A percentile compares a stretch with the other conserved stretches of the same genome.
These are phyloP conservation scores for Nymphaea thermarum DNA, from an alignment of 164 flowering plant species.

Conservation along the genomic window DNA sequence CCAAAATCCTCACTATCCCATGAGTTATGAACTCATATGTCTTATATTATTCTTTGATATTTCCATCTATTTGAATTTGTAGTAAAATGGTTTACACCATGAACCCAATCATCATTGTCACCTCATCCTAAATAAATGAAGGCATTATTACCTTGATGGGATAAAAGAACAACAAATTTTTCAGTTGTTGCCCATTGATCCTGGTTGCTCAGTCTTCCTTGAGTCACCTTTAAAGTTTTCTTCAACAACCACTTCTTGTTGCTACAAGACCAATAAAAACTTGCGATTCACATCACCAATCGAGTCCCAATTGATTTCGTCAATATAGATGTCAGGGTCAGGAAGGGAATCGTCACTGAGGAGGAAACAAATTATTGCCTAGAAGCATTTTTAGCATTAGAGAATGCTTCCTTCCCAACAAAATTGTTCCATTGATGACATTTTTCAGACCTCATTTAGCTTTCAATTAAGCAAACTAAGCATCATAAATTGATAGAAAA, in stretches of 20 bases:
- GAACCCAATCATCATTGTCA: conserved; percentile 10
- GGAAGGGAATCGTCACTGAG: conserved; percentile 31
- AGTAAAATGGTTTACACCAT: no score
- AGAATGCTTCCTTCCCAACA: conserved; percentile 59
- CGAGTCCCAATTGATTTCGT: conserved; percentile 44
- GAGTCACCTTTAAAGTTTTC: neutral
- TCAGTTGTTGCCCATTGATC: conserved; percentile 1
- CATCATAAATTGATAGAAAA: no score
- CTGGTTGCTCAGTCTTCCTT: neutral
- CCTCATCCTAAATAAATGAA: conserved; percentile 18
- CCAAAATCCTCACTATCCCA: no score
- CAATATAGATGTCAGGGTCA: conserved; percentile 49
- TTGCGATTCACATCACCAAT: conserved; percentile 24
- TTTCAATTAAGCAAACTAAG: no score
- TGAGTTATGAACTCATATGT: no score
- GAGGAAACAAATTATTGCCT: conserved; percentile 38
- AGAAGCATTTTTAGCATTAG: conserved; percentile 44
- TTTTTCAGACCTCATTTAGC: no score
- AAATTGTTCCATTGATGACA: conserved; percentile 45
- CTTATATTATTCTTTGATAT: no score
- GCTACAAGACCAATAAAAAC: conserved; percentile 27
- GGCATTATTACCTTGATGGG: no score
- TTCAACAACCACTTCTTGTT: conserved; percentile 14
- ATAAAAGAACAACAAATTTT: conserved; percentile 2
- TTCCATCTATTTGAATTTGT: no score